A percentile compares a stretch with the other conserved stretches of the same genome.
These are phyloP conservation scores for Russula earlei DNA, from an alignment of 768 basidiomycete species.

Conservation along the genomic window DNA sequence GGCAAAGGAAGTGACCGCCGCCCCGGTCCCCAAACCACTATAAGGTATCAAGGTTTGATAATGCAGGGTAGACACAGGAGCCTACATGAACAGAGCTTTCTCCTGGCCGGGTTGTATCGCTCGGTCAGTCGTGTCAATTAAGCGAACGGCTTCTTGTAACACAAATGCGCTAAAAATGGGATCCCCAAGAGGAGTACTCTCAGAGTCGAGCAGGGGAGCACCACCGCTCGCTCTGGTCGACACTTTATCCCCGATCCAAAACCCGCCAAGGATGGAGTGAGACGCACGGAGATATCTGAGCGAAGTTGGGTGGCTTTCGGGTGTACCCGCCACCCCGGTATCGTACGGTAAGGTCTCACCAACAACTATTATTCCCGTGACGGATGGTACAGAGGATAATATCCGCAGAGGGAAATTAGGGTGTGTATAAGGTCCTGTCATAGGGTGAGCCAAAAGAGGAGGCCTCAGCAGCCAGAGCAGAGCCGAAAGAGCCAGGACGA, in stretches of 20 bases:
- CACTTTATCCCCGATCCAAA: constrained; percentile 61
- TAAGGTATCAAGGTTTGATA: constrained; percentile 7
- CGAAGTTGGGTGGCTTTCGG: constrained; percentile 24
- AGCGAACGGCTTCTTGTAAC: constrained; percentile 74
- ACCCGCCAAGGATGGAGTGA: constrained; percentile 51
- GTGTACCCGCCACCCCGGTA: background rate
- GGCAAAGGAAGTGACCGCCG: constrained; percentile 66
- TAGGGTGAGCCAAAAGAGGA: constrained; percentile 49
- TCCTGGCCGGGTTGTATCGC: constrained; percentile 31
- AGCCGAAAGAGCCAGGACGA: constrained; percentile 30
- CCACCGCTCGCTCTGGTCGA: constrained; percentile 21
- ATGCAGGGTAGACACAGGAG: background rate
- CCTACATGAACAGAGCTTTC: constrained; percentile 67
- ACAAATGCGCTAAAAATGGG: constrained; percentile 81
- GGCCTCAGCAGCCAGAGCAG: constrained; percentile 30
- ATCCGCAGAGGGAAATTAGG: constrained; percentile 51
- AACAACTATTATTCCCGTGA: constrained; percentile 78
- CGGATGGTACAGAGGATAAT: constrained; percentile 54
- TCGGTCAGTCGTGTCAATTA: constrained; percentile 46
- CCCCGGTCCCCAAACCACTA: constrained; percentile 85
- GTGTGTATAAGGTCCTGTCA: constrained; percentile 40
- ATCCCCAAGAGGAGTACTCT: constrained; percentile 51
- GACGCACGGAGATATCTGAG: constrained; percentile 43
- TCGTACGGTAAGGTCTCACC: constrained; percentile 51
- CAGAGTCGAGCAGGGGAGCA: constrained; percentile 39